A percentile compares a stretch with the other conserved stretches of the same genome.
phyloP scores from a whole-genome alignment of 768 basidiomycete genomes.

The Strobilomyces echinocephalus region DNA sequence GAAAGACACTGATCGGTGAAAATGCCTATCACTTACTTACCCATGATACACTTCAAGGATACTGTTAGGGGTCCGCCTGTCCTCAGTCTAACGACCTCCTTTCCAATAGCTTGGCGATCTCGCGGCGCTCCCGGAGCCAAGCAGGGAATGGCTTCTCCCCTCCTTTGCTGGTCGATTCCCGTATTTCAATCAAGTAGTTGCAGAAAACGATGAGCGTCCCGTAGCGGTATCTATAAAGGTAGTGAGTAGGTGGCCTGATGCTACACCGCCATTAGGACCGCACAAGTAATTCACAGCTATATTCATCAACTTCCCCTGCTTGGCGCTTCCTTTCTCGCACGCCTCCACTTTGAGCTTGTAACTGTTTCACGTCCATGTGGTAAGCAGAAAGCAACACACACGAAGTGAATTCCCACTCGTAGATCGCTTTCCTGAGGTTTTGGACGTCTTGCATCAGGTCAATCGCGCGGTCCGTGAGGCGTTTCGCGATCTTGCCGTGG shows the following conservation, averaged over 20 bases:
- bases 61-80: not conserved
- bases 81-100: constrained; percentile 64
- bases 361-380: constrained; percentile 37
- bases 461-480: constrained; percentile 80
- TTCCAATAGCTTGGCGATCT: constrained; percentile 72
- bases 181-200: constrained; percentile 82
- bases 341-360: constrained; percentile 90
- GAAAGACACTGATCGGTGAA: constrained; percentile 31
- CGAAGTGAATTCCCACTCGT: constrained; percentile 58
- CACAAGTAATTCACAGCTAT: constrained; percentile 88
- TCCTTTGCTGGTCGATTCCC: constrained; percentile 36
- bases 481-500: constrained; percentile 90
- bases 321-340: constrained; percentile 70
- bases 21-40: constrained; percentile 31
- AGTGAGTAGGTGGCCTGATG: constrained; percentile 5
- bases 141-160: constrained; percentile 59
- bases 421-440: constrained; percentile 92
- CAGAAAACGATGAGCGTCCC: constrained; percentile 91
- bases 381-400: not conserved
- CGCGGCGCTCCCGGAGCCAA: constrained; percentile 80
- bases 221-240: constrained; percentile 64
- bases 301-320: constrained; percentile 68
- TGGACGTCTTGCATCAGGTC: constrained; percentile 96
- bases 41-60: not conserved
- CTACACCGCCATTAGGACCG: constrained; percentile 21